Evolutionary conservation across 257 asterid genomes (phyloP).

Genomic region (Fraxinus quadrangulata): DNA sequence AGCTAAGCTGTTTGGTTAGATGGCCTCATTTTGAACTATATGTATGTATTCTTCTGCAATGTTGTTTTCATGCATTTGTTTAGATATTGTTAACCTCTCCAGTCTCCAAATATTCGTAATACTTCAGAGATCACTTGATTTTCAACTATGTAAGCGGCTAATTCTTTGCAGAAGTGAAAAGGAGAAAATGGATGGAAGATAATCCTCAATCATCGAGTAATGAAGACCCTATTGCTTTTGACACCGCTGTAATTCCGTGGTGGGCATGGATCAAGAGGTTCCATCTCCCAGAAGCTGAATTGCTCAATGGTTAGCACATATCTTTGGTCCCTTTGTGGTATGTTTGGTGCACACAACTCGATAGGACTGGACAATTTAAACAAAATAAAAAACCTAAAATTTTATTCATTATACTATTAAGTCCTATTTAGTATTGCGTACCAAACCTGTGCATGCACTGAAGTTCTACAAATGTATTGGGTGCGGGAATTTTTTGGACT

Average conservation of each 20-base stretch:
- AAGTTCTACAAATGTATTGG: neutral
- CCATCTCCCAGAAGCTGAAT: constrained; percentile 98
- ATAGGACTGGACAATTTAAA: neutral
- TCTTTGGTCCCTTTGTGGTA: neutral
- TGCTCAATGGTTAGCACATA: constrained; percentile 63
- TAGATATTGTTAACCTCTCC: neutral
- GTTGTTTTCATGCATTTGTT: neutral
- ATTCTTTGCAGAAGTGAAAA: constrained; percentile 74
- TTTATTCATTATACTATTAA: neutral
- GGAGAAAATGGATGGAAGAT: constrained; percentile 87
- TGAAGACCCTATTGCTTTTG: constrained; percentile 70
- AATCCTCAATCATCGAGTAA: constrained; percentile 83
- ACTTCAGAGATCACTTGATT: neutral
- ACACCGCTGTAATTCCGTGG: constrained; percentile 91
- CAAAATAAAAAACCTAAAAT: neutral
- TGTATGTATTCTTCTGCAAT: neutral
- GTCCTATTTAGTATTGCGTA: neutral
- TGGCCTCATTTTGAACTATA: neutral
- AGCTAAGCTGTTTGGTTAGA: neutral
- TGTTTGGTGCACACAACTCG: neutral
- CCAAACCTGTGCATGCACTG: neutral
- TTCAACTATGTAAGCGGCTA: constrained; percentile 10
- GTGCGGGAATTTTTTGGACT: neutral
- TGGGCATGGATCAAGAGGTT: constrained; percentile 97
- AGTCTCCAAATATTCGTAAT: constrained; percentile 5